Percentiles rank a stretch among this genome's conserved stretches.
Conservation (phyloP, 2,329 filamentous ascomycete species). For the Juglanconis sp. region DNA sequence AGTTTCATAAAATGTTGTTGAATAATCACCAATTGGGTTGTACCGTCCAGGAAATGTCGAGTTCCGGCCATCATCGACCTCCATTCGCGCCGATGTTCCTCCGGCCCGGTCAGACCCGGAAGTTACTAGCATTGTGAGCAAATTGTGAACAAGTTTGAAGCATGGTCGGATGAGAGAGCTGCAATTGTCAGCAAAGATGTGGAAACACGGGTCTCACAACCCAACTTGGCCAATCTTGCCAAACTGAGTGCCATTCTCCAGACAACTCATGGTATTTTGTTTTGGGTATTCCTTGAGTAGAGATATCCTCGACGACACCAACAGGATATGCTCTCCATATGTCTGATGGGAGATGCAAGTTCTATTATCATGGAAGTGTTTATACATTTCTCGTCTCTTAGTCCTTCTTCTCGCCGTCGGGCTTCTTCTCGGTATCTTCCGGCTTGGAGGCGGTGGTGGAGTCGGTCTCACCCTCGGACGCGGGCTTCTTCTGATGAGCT, state of each 20-base stretch:
- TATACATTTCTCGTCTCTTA: background rate
- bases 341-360: background rate
- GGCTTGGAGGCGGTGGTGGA: background rate
- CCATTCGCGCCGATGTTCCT: too few species aligned
- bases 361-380: background rate
- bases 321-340: background rate
- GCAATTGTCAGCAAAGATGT: background rate
- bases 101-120: too few species aligned
- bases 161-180: background rate
- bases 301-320: background rate
- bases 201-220: background rate
- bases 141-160: too few species aligned
- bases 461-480: constrained; percentile 23
- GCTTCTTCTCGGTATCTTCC: background rate
- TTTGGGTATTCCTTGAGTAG: background rate
- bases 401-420: constrained; percentile 17
- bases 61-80: too few species aligned
- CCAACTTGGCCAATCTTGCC: background rate
- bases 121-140: too few species aligned
- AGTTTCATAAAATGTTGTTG: too few species aligned
- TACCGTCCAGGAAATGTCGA: too few species aligned
- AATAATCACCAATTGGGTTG: too few species aligned
- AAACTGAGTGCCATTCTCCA: background rate
- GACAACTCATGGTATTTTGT: background rate
- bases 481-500: constrained; percentile 43